Conservation (phyloP, 352 stramenopile genomes). For the Lagenidium sp. region DNA sequence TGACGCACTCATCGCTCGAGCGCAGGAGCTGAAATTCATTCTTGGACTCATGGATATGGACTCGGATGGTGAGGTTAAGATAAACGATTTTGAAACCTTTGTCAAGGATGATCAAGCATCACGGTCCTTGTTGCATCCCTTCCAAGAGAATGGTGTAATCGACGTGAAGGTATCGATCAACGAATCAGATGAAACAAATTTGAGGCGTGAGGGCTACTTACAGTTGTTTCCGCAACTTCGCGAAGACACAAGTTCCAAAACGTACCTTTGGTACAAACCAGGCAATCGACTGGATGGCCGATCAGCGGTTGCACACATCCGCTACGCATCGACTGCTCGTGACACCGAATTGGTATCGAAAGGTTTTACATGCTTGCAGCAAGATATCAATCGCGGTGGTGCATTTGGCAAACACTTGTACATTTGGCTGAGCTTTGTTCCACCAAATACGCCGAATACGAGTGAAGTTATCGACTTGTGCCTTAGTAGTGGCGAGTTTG, state of each 20-base stretch:
- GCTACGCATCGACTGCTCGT: slow-evolving; percentile 41
- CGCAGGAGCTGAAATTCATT: slow-evolving; percentile 52
- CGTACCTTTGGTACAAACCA: slow-evolving; percentile 60
- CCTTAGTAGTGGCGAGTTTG: slow-evolving; percentile 52
- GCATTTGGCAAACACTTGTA: slow-evolving; percentile 69
- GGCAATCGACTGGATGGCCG: slow-evolving; percentile 49
- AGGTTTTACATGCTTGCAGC: slow-evolving; percentile 65
- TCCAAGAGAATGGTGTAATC: slow-evolving; percentile 36
- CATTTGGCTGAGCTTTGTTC: slow-evolving; percentile 59
- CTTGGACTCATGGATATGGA: slow-evolving; percentile 64
- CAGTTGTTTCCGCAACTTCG: slow-evolving; percentile 49
- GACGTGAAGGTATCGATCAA: slow-evolving; percentile 55
- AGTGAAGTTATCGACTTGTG: slow-evolving; percentile 63
- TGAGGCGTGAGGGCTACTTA: slow-evolving; percentile 45
- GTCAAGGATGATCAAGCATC: slow-evolving; percentile 54
- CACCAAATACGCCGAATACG: slow-evolving; percentile 27
- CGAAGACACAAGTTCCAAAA: slow-evolving; percentile 27
- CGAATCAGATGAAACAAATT: slow-evolving; percentile 45
- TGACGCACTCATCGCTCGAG: not conserved
- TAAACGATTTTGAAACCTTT: slow-evolving; percentile 62
- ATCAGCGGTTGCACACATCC: slow-evolving; percentile 54
- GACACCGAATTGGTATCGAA: slow-evolving; percentile 70
- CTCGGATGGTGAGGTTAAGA: slow-evolving; percentile 49
- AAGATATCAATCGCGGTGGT: slow-evolving; percentile 54
- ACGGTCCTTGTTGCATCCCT: slow-evolving; percentile 38